These are phyloP conservation scores for Chlorella sp. DNA, from an alignment of 139 green algal genomes.

Conservation along the genomic window DNA sequence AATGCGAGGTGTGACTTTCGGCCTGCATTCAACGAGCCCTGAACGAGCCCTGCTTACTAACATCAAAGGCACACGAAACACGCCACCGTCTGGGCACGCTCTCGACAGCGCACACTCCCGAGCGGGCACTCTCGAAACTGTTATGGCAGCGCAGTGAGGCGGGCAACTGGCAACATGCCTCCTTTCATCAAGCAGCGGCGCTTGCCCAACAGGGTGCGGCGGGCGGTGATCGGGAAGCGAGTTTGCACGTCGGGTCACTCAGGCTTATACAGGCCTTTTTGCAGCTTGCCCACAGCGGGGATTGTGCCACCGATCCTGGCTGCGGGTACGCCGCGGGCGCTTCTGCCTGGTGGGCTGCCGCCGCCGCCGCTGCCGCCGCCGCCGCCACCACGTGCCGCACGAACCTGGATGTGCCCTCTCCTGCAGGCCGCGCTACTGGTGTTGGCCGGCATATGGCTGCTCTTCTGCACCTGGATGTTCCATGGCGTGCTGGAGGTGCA, in stretches of 20 bases:
- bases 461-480: slow-evolving; percentile 35
- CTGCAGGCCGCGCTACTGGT: slow-evolving; percentile 8
- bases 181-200: background rate
- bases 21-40: too few species aligned
- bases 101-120: too few species aligned
- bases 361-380: background rate
- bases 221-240: background rate
- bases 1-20: too few species aligned
- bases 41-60: too few species aligned
- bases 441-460: background rate
- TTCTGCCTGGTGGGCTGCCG: background rate
- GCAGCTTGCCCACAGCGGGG: background rate
- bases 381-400: background rate
- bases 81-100: too few species aligned
- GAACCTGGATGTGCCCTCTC: background rate
- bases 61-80: too few species aligned
- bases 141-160: too few species aligned
- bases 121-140: background rate
- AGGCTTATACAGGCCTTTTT: background rate
- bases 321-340: background rate
- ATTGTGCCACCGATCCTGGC: too few species aligned
- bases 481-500: slow-evolving; percentile 28
- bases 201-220: background rate
- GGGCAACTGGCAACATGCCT: background rate
- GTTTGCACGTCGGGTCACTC: background rate